Evolutionary conservation across 495 filamentous ascomycete species (phyloP), one percentile per base, ranked within the genome.

Genomic region (Collariella sp.): DNA sequence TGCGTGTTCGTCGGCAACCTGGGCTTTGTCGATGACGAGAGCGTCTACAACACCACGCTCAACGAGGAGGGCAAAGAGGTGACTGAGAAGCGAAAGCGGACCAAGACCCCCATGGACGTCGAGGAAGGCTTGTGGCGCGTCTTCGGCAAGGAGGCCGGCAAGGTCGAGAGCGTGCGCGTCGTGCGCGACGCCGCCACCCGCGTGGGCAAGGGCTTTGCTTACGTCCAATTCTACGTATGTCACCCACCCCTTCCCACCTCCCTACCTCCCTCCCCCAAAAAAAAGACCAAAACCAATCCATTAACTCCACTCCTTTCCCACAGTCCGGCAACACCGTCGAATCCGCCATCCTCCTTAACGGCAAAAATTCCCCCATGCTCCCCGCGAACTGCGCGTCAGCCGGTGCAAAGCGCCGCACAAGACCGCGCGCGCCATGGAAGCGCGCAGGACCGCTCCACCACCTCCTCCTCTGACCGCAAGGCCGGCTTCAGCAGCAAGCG

Each of bases 1-100:
- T 99, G 94, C 70, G 86, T 99, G 4, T 99, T 97, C 62, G 87
- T 99, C 12, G 94, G 94, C 10, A 97, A 97, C 65, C 81, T 99
- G 10, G 89, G 90, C 39, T 97, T 97, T 60, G 87, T 96, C 1
- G 89, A 95, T 60, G 85, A 91, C 54, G 88, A 93, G 68, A 83
- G 71, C 36, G 72, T 78, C 40, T 64, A 85, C 13, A 73, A 79
- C 40, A 75, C 78, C 36, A 82, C 79, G 33, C 77, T 79, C n/a
- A 79, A 83, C 45, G 75, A 74, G 2, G 69, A 71, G 7, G 67
- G 67, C 47, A 65, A 67, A 23, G 64, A 68, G 23, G 65, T 73
- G 18, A 73, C 68, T 3, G 83, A 83, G 60, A 86, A 83, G 67
- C 74, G 73, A 40, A 82, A 81, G 59, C 83, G 82, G 54, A 74